A percentile compares a stretch with the other conserved stretches of the same genome.
These are phyloP conservation scores for Larix sibirica DNA, from an alignment of 83 land plant species.

Conservation along the genomic window DNA sequence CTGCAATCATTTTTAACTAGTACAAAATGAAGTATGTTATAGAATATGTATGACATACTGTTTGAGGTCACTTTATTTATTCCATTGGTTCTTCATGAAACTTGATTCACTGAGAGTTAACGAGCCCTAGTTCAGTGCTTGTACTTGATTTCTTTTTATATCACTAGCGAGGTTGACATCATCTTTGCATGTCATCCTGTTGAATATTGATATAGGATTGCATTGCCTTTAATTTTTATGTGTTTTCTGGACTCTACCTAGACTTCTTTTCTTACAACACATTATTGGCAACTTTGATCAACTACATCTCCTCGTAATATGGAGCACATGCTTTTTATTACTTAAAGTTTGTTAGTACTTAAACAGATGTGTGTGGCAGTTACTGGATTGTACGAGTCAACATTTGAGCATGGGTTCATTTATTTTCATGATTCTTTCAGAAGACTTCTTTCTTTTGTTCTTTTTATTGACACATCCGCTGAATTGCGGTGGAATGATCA, in stretches of 20 bases:
- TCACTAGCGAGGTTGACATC: neutral
- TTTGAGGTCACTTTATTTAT: neutral
- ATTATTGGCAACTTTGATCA: too few species aligned
- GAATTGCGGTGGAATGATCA: neutral
- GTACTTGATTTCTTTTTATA: neutral
- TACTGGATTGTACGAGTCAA: neutral
- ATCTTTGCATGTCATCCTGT: neutral
- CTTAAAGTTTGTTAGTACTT: too few species aligned
- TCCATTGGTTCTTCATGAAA: neutral
- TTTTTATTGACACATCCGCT: neutral
- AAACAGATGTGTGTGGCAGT: neutral
- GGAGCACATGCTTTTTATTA: too few species aligned
- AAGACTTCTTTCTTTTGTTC: neutral
- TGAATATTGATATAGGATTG: neutral
- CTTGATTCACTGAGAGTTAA: neutral
- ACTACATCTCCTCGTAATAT: too few species aligned
- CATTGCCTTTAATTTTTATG: neutral
- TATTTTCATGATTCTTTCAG: neutral
- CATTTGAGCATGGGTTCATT: neutral
- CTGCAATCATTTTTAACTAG: neutral
- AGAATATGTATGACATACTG: neutral
- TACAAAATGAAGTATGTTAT: slow-evolving; percentile 1
- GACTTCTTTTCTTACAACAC: too few species aligned
- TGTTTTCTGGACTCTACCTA: neutral
- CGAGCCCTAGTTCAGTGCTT: neutral